These are phyloP conservation scores for Alternaria arborescens DNA, from an alignment of 2,329 filamentous ascomycete species.

Conservation along the genomic window DNA sequence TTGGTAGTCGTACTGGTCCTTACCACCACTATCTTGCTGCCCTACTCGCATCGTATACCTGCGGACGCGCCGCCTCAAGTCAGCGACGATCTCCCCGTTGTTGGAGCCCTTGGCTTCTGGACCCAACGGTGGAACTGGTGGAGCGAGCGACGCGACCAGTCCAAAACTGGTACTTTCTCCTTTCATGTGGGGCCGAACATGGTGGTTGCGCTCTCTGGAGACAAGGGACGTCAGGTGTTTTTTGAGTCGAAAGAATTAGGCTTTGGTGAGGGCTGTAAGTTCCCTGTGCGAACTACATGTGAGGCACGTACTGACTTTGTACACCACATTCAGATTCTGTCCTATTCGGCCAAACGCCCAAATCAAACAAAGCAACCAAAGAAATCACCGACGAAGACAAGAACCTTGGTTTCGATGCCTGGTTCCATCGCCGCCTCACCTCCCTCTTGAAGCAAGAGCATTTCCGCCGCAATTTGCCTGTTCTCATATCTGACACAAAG, in stretches of 20 bases:
- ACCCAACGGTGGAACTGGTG: slow-evolving; percentile 58
- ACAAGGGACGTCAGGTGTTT: slow-evolving; percentile 54
- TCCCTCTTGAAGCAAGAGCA: slow-evolving; percentile 39
- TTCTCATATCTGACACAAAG: slow-evolving; percentile 54
- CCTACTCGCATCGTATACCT: slow-evolving; percentile 31
- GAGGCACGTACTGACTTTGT: neutral
- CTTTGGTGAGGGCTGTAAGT: slow-evolving; percentile 51
- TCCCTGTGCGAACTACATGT: neutral
- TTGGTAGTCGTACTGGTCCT: slow-evolving; percentile 18
- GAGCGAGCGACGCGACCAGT: slow-evolving; percentile 39
- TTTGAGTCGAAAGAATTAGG: slow-evolving; percentile 58
- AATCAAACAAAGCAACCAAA: slow-evolving; percentile 15
- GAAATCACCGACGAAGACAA: slow-evolving; percentile 18
- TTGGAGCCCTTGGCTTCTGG: slow-evolving; percentile 59
- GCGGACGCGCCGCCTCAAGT: slow-evolving; percentile 32
- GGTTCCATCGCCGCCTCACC: slow-evolving; percentile 34
- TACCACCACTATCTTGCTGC: slow-evolving; percentile 18
- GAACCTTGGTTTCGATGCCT: slow-evolving; percentile 26
- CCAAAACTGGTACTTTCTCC: slow-evolving; percentile 57
- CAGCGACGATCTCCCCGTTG: slow-evolving; percentile 49
- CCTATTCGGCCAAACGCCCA: slow-evolving; percentile 35
- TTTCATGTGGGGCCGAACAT: slow-evolving; percentile 59
- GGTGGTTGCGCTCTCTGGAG: slow-evolving; percentile 58
- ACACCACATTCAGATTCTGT: slow-evolving; percentile 28
- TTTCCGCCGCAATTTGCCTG: slow-evolving; percentile 48